Percentiles rank a stretch among this genome's conserved stretches.
phyloP scores from a whole-genome alignment of 2,329 filamentous ascomycete genomes.

The Hawksworthiomyces lignivorus region DNA sequence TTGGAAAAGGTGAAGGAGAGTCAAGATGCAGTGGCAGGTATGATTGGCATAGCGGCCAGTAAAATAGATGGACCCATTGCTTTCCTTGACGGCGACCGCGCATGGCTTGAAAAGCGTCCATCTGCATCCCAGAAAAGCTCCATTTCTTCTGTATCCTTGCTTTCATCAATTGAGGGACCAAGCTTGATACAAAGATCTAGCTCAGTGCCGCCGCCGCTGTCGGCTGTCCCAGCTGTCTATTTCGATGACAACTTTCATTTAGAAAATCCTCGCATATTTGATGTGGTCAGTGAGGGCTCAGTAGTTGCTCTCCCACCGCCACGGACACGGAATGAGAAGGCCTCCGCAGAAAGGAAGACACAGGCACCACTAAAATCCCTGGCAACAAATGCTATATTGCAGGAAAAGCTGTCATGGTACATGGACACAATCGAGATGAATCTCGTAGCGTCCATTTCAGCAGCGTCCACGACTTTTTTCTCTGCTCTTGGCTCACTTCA shows the following conservation, averaged over 20 bases:
- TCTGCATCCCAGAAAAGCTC: constrained; percentile 35
- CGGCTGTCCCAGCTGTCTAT: constrained; percentile 86
- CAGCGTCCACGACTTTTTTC: constrained; percentile 92
- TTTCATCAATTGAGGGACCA: constrained; percentile 27
- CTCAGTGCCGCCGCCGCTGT: constrained; percentile 66
- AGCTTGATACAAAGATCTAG: constrained; percentile 39
- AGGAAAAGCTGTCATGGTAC: constrained; percentile 98
- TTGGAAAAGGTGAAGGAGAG: constrained; percentile 75
- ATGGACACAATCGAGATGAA: constrained; percentile 99
- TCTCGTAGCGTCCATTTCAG: constrained; percentile 89
- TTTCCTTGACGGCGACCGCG: too few species aligned
- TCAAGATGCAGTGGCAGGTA: constrained; percentile 40
- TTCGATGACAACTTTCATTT: constrained; percentile 92
- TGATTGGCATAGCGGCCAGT: constrained; percentile 27
- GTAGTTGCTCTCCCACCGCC: constrained; percentile 71
- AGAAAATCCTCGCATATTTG: constrained; percentile 92
- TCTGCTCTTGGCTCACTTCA: constrained; percentile 84
- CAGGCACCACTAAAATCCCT: constrained; percentile 70
- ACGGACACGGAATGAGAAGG: constrained; percentile 45
- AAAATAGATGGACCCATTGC: constrained; percentile 34
- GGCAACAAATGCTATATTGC: constrained; percentile 91
- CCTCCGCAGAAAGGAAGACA: constrained; percentile 33
- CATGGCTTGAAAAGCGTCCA: constrained; percentile 34
- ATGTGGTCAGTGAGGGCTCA: constrained; percentile 89
- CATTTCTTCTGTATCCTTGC: constrained; percentile 32